These are phyloP conservation scores for Globisporangium carolinianum DNA, from an alignment of 352 stramenopile species.

Conservation along the genomic window DNA sequence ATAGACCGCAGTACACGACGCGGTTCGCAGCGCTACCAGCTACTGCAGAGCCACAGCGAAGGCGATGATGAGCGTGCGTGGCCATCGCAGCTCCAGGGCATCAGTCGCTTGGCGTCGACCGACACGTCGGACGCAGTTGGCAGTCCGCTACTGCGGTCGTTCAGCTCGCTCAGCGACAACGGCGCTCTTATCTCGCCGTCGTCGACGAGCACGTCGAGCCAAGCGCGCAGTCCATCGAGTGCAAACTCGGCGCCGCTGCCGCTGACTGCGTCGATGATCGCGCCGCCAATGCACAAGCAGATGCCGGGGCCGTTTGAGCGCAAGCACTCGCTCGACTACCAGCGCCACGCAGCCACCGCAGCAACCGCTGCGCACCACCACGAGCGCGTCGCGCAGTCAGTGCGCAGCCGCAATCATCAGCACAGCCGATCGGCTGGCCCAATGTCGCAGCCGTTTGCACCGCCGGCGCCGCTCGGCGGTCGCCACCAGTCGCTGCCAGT, in stretches of 20 bases:
- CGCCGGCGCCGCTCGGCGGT: conserved; percentile 3
- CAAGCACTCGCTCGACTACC: conserved; percentile 36
- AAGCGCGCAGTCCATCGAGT: conserved; percentile 20
- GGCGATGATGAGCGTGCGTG: conserved; percentile 6
- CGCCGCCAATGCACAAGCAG: conserved; percentile 14
- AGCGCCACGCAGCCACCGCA: conserved; percentile 9
- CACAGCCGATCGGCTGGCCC: conserved; percentile 7
- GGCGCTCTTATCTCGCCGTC: conserved; percentile 55
- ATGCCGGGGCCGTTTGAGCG: conserved; percentile 19
- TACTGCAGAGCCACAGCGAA: conserved; percentile 5
- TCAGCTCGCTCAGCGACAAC: conserved; percentile 34
- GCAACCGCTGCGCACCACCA: conserved; percentile 19
- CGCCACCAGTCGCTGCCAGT: conserved; percentile 50
- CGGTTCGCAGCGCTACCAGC: neutral
- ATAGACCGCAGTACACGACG: neutral
- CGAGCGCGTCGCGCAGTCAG: conserved; percentile 8
- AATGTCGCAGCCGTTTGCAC: neutral
- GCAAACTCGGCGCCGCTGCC: conserved; percentile 25
- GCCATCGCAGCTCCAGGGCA: conserved; percentile 6
- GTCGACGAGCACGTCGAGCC: conserved; percentile 44
- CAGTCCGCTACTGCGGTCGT: conserved; percentile 31
- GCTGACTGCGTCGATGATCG: conserved; percentile 3
- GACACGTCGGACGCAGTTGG: conserved; percentile 18
- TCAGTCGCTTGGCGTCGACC: conserved; percentile 11
- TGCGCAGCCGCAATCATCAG: conserved; percentile 6